Conservation (phyloP, 768 basidiomycete species). For the Phylloporus rhodoxanthus region DNA sequence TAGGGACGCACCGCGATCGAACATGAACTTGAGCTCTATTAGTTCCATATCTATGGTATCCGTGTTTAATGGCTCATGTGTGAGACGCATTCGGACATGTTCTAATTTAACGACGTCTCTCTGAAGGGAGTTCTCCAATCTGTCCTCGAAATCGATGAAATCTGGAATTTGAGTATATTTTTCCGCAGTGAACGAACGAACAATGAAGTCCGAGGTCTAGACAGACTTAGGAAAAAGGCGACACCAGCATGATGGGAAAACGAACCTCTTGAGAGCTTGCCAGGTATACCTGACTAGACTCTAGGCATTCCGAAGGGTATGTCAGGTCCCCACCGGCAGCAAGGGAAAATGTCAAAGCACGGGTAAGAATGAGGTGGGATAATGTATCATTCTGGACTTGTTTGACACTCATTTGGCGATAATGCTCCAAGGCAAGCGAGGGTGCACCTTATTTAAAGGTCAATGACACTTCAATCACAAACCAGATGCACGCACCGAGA, state of each 20-base stretch:
- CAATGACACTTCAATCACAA: background rate
- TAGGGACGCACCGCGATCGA: conserved; percentile 57
- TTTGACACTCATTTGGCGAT: conserved; percentile 70
- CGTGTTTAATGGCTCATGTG: conserved; percentile 64
- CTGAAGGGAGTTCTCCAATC: conserved; percentile 79
- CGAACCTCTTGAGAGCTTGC: conserved; percentile 73
- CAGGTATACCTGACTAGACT: conserved; percentile 75
- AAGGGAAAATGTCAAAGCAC: conserved; percentile 73
- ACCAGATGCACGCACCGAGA: conserved; percentile 46
- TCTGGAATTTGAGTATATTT: conserved; percentile 90
- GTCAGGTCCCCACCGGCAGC: conserved; percentile 73
- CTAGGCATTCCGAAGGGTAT: conserved; percentile 67
- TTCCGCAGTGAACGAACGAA: conserved; percentile 70
- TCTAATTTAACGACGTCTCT: conserved; percentile 79
- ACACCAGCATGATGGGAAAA: background rate
- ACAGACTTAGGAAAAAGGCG: conserved; percentile 4
- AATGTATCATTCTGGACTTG: conserved; percentile 87
- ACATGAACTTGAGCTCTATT: conserved; percentile 78
- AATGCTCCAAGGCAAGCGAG: conserved; percentile 70
- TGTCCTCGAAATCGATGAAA: conserved; percentile 75
- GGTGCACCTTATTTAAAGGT: conserved; percentile 54
- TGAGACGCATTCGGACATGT: conserved; percentile 75
- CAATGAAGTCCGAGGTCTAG: conserved; percentile 75
- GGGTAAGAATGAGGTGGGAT: conserved; percentile 74
- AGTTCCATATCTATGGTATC: conserved; percentile 79